phyloP scores from a whole-genome alignment of 2,329 filamentous ascomycete species.

The Chaetoscypha palmicola region DNA sequence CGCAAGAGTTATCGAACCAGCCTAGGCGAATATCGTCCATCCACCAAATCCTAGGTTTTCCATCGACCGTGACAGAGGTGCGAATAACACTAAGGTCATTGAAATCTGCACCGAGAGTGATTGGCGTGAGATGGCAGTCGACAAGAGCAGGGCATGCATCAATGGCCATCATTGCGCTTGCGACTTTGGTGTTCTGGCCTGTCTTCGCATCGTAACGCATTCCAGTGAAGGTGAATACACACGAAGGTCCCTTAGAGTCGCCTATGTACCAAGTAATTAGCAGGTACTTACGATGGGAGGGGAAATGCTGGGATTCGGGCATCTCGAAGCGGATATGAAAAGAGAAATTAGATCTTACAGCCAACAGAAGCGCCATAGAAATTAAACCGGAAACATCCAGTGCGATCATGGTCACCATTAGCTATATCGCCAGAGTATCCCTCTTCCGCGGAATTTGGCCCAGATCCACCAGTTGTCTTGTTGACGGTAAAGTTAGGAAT shows the following conservation, averaged over 20 bases:
- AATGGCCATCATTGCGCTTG: constrained; percentile 22
- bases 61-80: constrained; percentile 35
- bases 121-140: constrained; percentile 29
- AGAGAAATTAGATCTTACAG: no score
- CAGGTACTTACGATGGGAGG: no score
- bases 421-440: constrained; percentile 26
- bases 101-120: constrained; percentile 27
- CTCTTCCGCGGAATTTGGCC: constrained; percentile 24
- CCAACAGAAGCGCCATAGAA: constrained; percentile 33
- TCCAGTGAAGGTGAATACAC: constrained; percentile 35
- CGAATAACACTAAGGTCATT: constrained; percentile 34
- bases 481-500: constrained; percentile 24
- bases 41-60: constrained; percentile 38
- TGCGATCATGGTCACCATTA: constrained; percentile 22
- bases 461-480: constrained; percentile 9
- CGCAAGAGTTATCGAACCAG: constrained; percentile 38
- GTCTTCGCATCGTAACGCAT: constrained; percentile 25
- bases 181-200: constrained; percentile 19
- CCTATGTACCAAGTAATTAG: no score
- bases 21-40: constrained; percentile 39
- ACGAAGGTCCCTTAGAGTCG: constrained; percentile 30
- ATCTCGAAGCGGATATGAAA: no score
- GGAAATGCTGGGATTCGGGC: no score
- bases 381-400: constrained; percentile 34
- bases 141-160: constrained; percentile 27